These are phyloP conservation scores for Ramularia collo-cygni DNA, from an alignment of 2,329 filamentous ascomycete species.

Conservation along the genomic window DNA sequence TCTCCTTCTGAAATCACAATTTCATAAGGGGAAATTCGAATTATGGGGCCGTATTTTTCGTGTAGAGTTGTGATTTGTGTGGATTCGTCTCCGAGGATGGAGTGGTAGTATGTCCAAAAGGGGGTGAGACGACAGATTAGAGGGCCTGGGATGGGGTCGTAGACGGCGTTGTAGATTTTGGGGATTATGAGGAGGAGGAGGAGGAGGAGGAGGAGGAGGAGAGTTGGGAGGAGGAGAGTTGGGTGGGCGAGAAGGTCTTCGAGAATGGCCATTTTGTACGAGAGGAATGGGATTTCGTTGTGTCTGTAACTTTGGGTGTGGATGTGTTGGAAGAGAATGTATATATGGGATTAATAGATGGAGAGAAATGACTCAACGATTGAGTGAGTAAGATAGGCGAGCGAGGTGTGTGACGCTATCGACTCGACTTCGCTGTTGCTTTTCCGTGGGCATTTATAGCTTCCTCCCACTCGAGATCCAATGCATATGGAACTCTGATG, in stretches of 20 bases:
- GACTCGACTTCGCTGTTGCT: too few relatives aligned
- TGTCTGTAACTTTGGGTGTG: too few relatives aligned
- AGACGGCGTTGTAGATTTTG: conserved; percentile 30
- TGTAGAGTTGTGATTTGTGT: conserved; percentile 39
- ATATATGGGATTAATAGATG: too few relatives aligned
- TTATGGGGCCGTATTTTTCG: conserved; percentile 59
- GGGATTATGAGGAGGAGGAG: conserved; percentile 18
- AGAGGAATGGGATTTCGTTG: neutral
- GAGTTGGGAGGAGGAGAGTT: neutral
- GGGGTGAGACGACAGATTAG: conserved; percentile 18
- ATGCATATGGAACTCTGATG: too few relatives aligned
- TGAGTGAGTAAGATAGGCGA: too few relatives aligned
- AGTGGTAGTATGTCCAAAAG: conserved; percentile 24
- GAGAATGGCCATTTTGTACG: too few relatives aligned
- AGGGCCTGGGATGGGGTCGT: conserved; percentile 18
- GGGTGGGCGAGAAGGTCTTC: too few relatives aligned
- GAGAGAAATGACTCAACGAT: too few relatives aligned
- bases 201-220: neutral
- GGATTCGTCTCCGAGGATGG: conserved; percentile 25
- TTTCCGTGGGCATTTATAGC: too few relatives aligned
- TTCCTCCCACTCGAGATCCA: too few relatives aligned
- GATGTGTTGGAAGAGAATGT: too few relatives aligned
- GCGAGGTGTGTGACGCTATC: too few relatives aligned
- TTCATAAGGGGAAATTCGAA: conserved; percentile 69
- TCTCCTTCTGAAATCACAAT: conserved; percentile 40